phyloP scores from a whole-genome alignment of 2,329 filamentous ascomycete species.

The Stachybotrys elegans region DNA sequence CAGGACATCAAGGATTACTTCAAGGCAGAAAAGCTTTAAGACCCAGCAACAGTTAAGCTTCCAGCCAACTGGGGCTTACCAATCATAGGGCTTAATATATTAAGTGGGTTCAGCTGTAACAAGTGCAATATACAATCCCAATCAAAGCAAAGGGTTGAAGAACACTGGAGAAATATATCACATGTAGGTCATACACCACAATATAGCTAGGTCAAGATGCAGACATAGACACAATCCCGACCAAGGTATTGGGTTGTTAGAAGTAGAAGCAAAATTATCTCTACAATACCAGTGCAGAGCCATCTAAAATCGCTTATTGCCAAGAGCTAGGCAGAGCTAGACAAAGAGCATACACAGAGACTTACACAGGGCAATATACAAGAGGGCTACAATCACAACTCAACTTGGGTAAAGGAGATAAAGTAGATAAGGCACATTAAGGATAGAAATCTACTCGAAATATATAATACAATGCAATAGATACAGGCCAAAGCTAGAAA shows the following conservation, averaged over 20 bases:
- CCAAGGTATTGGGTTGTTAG: not conserved
- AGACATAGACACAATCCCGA: not conserved
- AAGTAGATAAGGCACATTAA: not conserved
- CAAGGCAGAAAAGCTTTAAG: not conserved
- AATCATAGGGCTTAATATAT: not conserved
- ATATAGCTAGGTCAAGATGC: not conserved
- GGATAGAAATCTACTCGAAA: not conserved
- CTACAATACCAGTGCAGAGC: not conserved
- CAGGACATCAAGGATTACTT: conserved; percentile 1
- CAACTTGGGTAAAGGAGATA: not conserved
- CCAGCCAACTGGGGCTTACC: not conserved
- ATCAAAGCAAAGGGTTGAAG: not conserved
- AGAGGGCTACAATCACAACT: not conserved
- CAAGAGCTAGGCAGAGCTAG: not conserved
- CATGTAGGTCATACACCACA: not conserved
- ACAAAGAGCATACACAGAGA: not conserved
- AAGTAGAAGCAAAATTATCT: not conserved
- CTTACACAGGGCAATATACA: not conserved
- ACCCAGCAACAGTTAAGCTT: not conserved
- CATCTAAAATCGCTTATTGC: not conserved
- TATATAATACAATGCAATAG: not conserved
- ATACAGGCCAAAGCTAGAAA: not conserved
- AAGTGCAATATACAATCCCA: not conserved
- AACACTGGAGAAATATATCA: not conserved
- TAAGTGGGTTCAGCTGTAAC: not conserved